phyloP scores from a whole-genome alignment of 352 stramenopile genomes.

The Pythium folliculosum region DNA sequence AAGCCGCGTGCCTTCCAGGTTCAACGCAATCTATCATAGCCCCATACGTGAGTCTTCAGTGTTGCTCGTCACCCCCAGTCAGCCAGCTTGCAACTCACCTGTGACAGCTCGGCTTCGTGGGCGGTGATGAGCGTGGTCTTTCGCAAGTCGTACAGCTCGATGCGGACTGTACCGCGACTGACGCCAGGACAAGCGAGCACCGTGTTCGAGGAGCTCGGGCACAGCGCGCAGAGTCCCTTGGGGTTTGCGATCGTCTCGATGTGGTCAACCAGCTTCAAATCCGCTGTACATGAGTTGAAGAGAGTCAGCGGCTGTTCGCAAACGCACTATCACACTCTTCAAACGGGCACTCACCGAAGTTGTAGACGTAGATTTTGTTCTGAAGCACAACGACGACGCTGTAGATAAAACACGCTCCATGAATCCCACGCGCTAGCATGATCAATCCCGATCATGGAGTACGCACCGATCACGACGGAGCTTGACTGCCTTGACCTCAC shows the following conservation, averaged over 20 bases:
- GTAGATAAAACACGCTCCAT: background rate
- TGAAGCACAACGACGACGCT: constrained; percentile 97
- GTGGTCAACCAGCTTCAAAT: constrained; percentile 97
- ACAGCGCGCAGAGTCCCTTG: constrained; percentile 94
- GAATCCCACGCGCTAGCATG: background rate
- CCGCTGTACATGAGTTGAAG: constrained; percentile 48
- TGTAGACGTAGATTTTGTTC: constrained; percentile 98
- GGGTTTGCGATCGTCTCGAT: constrained; percentile 99
- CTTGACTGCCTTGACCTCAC: constrained; percentile 95
- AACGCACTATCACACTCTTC: background rate
- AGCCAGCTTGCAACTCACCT: no score
- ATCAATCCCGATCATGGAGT: background rate
- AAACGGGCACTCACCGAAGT: constrained; percentile 82
- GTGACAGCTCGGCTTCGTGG: constrained; percentile 93
- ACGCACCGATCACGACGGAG: constrained; percentile 92
- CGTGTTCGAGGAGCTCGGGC: constrained; percentile 90
- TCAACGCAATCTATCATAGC: constrained; percentile 82
- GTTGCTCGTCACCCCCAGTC: no score
- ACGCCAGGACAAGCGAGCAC: constrained; percentile 96
- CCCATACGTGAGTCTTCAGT: constrained; percentile 37
- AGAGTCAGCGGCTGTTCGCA: background rate
- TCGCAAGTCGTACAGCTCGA: constrained; percentile 97
- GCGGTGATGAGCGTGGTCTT: constrained; percentile 96
- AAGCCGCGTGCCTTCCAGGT: constrained; percentile 93
- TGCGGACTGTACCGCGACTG: constrained; percentile 88